Percentiles rank a stretch among this genome's conserved stretches.
These are phyloP conservation scores for Heritiera fomes DNA, from an alignment of 345 rosid genomes.

Conservation along the genomic window DNA sequence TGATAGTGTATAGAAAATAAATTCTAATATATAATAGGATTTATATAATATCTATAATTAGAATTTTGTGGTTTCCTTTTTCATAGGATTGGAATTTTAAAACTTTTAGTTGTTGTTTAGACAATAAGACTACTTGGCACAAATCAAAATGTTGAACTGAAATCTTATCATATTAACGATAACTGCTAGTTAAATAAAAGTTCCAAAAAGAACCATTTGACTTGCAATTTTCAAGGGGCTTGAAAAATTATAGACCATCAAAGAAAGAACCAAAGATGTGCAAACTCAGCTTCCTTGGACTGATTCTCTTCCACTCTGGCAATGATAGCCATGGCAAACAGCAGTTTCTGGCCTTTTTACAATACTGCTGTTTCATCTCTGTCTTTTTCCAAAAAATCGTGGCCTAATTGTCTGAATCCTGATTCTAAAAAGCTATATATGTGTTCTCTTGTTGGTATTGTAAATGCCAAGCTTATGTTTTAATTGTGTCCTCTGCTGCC, in stretches of 20 bases:
- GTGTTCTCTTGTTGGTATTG: neutral
- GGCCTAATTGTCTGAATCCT: neutral
- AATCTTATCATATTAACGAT: neutral
- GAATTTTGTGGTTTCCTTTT: too few relatives aligned
- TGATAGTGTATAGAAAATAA: too few relatives aligned
- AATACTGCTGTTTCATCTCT: neutral
- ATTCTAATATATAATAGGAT: too few relatives aligned
- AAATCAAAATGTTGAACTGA: neutral
- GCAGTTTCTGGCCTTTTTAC: neutral
- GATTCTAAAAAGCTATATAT: neutral
- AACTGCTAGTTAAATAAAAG: neutral
- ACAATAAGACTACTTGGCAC: too few relatives aligned
- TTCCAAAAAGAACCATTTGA: neutral
- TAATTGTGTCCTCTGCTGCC: neutral
- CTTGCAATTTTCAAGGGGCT: neutral
- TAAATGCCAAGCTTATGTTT: slow-evolving; percentile 5
- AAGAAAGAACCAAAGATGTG: neutral
- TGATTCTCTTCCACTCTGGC: slow-evolving; percentile 12
- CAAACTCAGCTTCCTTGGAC: neutral
- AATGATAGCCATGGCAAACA: slow-evolving; percentile 7
- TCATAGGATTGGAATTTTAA: too few relatives aligned
- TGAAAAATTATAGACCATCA: neutral
- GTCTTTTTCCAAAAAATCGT: neutral
- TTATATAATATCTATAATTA: too few relatives aligned
- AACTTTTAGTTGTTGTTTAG: too few relatives aligned